These are phyloP conservation scores for Echinochloa phyllopogon DNA, from an alignment of 176 grass and related monocot genomes.

Conservation along the genomic window DNA sequence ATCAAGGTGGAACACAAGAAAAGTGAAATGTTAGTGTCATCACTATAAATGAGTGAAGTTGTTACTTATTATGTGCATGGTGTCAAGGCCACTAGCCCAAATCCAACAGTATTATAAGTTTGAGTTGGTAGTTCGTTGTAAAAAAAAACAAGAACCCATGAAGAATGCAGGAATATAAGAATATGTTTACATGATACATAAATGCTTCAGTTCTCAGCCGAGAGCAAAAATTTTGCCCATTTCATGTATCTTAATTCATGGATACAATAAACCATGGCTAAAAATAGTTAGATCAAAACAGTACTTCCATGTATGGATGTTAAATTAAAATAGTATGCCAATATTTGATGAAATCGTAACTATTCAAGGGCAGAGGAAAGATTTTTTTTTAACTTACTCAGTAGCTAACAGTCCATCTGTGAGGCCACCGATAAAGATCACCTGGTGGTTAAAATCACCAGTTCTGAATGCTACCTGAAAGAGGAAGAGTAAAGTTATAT, in stretches of 20 bases:
- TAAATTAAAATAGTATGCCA: slow-evolving; percentile 10
- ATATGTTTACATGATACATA: background rate
- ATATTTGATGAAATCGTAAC: slow-evolving; percentile 12
- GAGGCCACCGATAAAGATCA: slow-evolving; percentile 94
- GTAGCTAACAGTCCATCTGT: slow-evolving; percentile 91
- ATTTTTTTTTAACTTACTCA: slow-evolving; percentile 59
- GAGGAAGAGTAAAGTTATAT: slow-evolving; percentile 22
- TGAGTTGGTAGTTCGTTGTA: background rate
- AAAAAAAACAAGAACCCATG: background rate
- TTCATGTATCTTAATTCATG: background rate
- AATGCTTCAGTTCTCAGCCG: background rate
- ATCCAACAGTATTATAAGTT: background rate
- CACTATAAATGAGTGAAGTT: background rate
- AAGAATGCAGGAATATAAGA: background rate
- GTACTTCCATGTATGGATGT: background rate
- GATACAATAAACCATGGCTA: background rate
- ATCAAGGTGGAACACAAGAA: slow-evolving; percentile 23
- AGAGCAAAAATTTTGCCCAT: background rate
- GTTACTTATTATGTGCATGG: background rate
- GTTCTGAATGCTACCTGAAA: slow-evolving; percentile 88
- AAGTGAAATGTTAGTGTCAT: background rate
- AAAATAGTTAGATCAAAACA: background rate
- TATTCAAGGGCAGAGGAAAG: background rate
- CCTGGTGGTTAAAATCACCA: slow-evolving; percentile 91
- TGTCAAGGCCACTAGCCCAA: background rate